Conservation (phyloP, 2,329 filamentous ascomycete species). For the Byssochlamys sp. region DNA sequence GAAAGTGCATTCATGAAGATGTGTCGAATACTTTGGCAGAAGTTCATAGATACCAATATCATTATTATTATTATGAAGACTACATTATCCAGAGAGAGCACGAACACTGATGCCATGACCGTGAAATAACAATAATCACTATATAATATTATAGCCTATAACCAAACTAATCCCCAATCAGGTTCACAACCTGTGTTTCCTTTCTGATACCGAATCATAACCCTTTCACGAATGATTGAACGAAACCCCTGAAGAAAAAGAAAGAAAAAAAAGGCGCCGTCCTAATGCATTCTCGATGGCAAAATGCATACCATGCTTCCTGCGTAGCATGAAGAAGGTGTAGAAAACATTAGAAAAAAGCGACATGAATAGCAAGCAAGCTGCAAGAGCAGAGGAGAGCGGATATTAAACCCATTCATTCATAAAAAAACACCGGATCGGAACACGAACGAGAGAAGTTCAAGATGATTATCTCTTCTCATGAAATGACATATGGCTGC, state of each 20-base stretch:
- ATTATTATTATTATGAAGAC: background rate
- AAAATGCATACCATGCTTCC: background rate
- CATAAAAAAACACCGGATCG: background rate
- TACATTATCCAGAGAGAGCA: background rate
- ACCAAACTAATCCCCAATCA: background rate
- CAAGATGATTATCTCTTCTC: background rate
- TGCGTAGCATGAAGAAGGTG: background rate
- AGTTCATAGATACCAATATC: background rate
- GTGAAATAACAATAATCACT: background rate
- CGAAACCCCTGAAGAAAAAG: background rate
- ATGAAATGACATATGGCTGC: slow-evolving; percentile 19
- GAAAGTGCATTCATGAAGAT: background rate
- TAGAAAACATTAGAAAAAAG: background rate
- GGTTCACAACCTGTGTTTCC: background rate
- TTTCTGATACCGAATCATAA: background rate
- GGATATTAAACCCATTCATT: background rate
- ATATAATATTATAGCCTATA: background rate
- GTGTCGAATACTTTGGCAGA: background rate
- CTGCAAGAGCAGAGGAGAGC: background rate
- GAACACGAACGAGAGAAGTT: background rate
- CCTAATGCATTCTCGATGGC: background rate
- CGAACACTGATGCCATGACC: no score
- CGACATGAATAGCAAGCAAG: background rate
- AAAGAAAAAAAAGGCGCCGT: background rate
- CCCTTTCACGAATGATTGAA: background rate